phyloP scores from a whole-genome alignment of 2,329 filamentous ascomycete genomes.

The Pseudogymnoascus sp. region DNA sequence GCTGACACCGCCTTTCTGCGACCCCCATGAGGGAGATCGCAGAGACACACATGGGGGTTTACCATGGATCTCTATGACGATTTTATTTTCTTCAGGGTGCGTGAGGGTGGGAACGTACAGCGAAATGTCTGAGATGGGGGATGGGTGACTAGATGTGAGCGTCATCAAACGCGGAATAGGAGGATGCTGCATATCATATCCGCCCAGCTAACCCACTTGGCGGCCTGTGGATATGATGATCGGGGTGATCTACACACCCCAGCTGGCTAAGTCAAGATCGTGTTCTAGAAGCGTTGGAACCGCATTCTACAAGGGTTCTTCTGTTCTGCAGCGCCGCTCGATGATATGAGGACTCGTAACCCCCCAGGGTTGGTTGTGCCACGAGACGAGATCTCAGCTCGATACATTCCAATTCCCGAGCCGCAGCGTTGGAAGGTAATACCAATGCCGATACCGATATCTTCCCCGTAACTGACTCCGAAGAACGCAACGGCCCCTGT shows the following conservation, averaged over 20 bases:
- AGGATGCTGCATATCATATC: neutral
- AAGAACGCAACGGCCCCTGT: too few species aligned
- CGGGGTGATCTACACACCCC: neutral
- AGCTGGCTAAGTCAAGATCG: neutral
- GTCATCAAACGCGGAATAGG: neutral
- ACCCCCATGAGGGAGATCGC: neutral
- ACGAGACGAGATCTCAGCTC: too few species aligned
- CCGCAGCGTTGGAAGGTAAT: too few species aligned
- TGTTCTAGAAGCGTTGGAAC: neutral
- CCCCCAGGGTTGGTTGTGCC: too few species aligned
- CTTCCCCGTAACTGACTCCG: too few species aligned
- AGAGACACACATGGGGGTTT: neutral
- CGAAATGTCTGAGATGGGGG: neutral
- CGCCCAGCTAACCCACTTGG: neutral
- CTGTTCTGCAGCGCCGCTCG: neutral
- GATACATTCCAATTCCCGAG: too few species aligned
- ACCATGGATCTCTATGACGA: neutral
- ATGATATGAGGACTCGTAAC: too few species aligned
- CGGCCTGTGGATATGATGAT: neutral
- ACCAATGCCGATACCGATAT: too few species aligned
- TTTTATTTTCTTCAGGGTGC: neutral
- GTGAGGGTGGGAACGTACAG: neutral
- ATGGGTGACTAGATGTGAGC: neutral
- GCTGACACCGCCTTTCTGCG: neutral
- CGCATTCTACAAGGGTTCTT: neutral